A percentile compares a stretch with the other conserved stretches of the same genome.
These are phyloP conservation scores for Leptomonas seymouri DNA, from an alignment of 208 protist genomes.

Conservation along the genomic window DNA sequence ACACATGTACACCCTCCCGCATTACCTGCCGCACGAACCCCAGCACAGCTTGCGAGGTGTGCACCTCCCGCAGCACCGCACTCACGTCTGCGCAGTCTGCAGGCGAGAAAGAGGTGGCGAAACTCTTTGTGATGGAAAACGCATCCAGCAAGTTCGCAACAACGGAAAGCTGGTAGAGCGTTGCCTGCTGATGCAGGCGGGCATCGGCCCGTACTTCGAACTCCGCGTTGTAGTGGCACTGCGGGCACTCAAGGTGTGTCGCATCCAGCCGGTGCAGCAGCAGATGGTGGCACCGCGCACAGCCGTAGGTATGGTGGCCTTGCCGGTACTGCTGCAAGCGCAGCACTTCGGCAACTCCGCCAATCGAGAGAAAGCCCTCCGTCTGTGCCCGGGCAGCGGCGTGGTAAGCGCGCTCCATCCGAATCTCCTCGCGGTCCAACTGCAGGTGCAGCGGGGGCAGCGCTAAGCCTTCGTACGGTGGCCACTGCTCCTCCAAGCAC, in stretches of 20 bases:
- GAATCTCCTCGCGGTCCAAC: slow-evolving; percentile 36
- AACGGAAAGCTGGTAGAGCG: slow-evolving; percentile 66
- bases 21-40: slow-evolving; percentile 51
- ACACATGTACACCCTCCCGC: slow-evolving; percentile 49
- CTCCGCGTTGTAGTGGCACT: slow-evolving; percentile 81
- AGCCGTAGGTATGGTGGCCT: slow-evolving; percentile 49
- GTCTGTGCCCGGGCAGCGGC: slow-evolving; percentile 26
- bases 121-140: slow-evolving; percentile 55
- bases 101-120: slow-evolving; percentile 40
- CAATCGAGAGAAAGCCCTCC: slow-evolving; percentile 33
- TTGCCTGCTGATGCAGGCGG: slow-evolving; percentile 50
- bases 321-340: slow-evolving; percentile 38
- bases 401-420: slow-evolving; percentile 38
- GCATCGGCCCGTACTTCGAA: slow-evolving; percentile 52
- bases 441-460: slow-evolving; percentile 43
- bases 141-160: slow-evolving; percentile 55
- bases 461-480: slow-evolving; percentile 40
- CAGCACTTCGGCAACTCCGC: slow-evolving; percentile 41
- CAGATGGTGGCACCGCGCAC: slow-evolving; percentile 57
- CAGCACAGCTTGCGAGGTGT: slow-evolving; percentile 19
- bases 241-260: slow-evolving; percentile 48
- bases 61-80: slow-evolving; percentile 42
- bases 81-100: slow-evolving; percentile 28
- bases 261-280: slow-evolving; percentile 38
- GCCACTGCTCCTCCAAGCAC: slow-evolving; percentile 64